Base-by-base conservation (phyloP, 1,284 basidiomycete species). In the Fistulinella staudtii region DNA sequence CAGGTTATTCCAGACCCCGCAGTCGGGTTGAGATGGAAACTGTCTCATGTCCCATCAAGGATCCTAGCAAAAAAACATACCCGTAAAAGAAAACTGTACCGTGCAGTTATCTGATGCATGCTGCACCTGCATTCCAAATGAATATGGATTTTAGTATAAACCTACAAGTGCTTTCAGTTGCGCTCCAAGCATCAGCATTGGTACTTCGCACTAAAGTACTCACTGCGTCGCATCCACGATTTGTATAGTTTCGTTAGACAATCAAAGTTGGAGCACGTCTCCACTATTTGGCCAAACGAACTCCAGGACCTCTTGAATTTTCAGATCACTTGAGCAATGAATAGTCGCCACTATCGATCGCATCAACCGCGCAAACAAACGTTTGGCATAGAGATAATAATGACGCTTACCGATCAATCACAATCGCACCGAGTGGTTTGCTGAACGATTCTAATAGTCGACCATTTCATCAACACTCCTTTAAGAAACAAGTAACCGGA, bases 141-240 rank as follows among this genome's bases (percentile, higher is more conserved):
- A 53, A 34, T 17, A 36, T 14, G n/a, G n/a, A n/a, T n/a, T n/a
- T n/a, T n/a, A n/a, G n/a, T n/a, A 6, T 23, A 13, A 15, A 47
- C 57, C 45, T 31, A 62, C 59, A 59, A 22, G 59, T 60, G 30
- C 60, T n/a, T n/a, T n/a, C n/a, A n/a, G n/a, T n/a, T n/a, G n/a
- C n/a, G n/a, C n/a, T n/a, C n/a, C n/a, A n/a, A n/a, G n/a, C n/a
- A n/a, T n/a, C n/a, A n/a, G n/a, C n/a, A n/a, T n/a, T n/a, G n/a
- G n/a, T n/a, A n/a, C n/a, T n/a, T n/a, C n/a, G n/a, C n/a, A n/a
- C n/a, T 20, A 33, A 33, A 33, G 11, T 5, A 54, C 60, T 57
- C 52, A 63, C 15, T 46, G 54, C 15, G 56, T 46, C 7, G 54
- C 50, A 15, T 61, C 45, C 15, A 60, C 22, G 4, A 37, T 44